Base-by-base conservation (phyloP, 2,329 filamentous ascomycete species). In the Paraphaeosphaeria minitans region DNA sequence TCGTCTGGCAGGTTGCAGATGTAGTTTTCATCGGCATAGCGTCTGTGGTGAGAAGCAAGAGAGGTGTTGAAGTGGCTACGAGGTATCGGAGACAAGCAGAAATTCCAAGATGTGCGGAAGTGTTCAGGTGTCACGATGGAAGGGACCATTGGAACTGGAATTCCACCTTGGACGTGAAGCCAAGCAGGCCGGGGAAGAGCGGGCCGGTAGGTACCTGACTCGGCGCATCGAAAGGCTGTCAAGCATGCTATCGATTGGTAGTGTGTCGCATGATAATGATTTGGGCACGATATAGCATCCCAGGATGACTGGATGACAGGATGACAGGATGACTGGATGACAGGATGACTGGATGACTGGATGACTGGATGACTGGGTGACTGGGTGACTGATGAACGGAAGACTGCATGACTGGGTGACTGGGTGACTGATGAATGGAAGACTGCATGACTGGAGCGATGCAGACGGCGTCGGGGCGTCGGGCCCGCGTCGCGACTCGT, bases 1-100 rank as follows among this genome's bases (percentile, higher is more conserved):
- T 53, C 50, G 14, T 53, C 50, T 14, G 50, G 50, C 13, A 53
- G 24, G 13, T 22, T 53, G 37, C 29, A 45, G 24, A 53, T 43
- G 22, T 29, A 33, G n/a, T 33, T 37, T 12, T 7, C 9, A 6
- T 21, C 31, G n/a, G 12, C 47, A 50, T 50, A 31, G 16, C 22
- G 19, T 13, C n/a, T 22, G 27, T 33, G 27, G 46, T 13, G 46
- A 5, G 29, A 31, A 31, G 27, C 21, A 33, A 12, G 14, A 24
- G 19, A 6, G 43, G 22, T 10, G 43, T 29, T 14, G 24, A n/a
- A 39, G 19, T n/a, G 37, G n/a, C 37, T 2, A 39, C 7, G 4
- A 16, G 24, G 29, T 31, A 8, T 12, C 29, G 10, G 8, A 10
- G 29, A 31, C 14, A n/a, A 39, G 16, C 14, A 8, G n/a, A 5